Percentiles rank a stretch among this genome's conserved stretches.
These are phyloP conservation scores for Lachancea lanzarotensis DNA, from an alignment of 805 yeast species.

Conservation along the genomic window DNA sequence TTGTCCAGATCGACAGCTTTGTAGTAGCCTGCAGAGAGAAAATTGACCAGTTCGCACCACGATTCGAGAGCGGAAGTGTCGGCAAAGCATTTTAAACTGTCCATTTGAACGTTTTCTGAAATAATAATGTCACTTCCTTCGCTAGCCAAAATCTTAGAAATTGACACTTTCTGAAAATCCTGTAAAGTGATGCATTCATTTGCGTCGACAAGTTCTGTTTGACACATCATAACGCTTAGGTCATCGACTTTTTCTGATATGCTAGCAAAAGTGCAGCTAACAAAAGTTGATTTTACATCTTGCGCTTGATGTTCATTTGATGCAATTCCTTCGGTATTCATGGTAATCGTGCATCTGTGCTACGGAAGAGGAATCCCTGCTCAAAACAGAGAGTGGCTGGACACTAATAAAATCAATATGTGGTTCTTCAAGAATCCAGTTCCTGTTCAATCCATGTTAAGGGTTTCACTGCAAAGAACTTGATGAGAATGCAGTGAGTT, in stretches of 20 bases:
- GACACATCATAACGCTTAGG: slow-evolving; percentile 15
- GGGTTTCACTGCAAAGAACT: too few relatives aligned
- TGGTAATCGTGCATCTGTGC: background rate
- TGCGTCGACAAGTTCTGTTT: slow-evolving; percentile 4
- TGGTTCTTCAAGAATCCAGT: too few relatives aligned
- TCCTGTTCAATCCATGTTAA: too few relatives aligned
- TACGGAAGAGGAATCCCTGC: too few relatives aligned
- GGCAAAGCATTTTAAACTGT: slow-evolving; percentile 12
- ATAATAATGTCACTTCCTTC: slow-evolving; percentile 23
- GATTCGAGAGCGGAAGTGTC: slow-evolving; percentile 7
- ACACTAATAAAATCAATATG: too few relatives aligned
- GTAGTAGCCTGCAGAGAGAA: slow-evolving; percentile 17
- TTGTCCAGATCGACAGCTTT: slow-evolving; percentile 3
- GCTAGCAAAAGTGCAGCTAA: slow-evolving; percentile 17
- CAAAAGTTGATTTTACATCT: background rate
- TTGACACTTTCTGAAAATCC: slow-evolving; percentile 3
- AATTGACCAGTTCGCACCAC: slow-evolving; percentile 24
- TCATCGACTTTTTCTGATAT: slow-evolving; percentile 1
- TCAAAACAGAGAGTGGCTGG: too few relatives aligned
- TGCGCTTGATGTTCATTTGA: background rate
- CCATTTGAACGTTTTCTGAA: background rate
- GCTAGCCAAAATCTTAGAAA: slow-evolving; percentile 16
- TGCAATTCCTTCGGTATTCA: background rate
- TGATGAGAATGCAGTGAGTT: too few relatives aligned
- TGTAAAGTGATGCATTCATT: slow-evolving; percentile 7